Evolutionary conservation across 306 rosid genomes (phyloP), one percentile per base, ranked within the genome.

Genomic region (Quercus cerris): DNA sequence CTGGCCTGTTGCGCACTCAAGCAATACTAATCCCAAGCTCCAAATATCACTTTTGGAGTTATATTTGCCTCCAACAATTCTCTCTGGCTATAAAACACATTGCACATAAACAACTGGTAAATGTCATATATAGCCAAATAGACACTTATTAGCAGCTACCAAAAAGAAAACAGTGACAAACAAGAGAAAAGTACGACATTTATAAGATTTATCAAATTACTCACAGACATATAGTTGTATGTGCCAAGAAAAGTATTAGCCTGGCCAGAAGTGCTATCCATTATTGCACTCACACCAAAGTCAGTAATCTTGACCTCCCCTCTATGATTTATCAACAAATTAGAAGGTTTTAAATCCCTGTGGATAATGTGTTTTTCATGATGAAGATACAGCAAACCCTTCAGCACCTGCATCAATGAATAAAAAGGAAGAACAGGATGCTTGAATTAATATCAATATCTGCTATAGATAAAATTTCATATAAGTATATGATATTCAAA

Each of bases 251-350:
- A 93, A 75, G 98, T 96, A 86, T 91, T 91, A 64, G 99, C 99
- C 84, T 86, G 95, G 78, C 91, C 98, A 70, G 97, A 90, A 59
- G 99, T 96, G 88, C 85, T 96, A 71, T 88, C 92, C 99, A 93
- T 74, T 57, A 93, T 93, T 79, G 97, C 88, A 91, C 99, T 96
- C 56, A 93, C 99, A 83, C 99, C 99, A 81, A 96, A 96, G 88
- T 96, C 99, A 52, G 99, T 93, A 78, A 96, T 93, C 89, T 96
- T 96, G 68, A 96, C 97, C 86, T 96, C 98, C 71, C 99, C 99
- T 75, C 80, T 84, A 84, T 96, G 99, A 79, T 93, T 96, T 81
- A 96, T 86, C 76, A 96, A 83, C 85, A 96, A 78, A 83, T 96
- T 96, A 17, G 98, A 93, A 68, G 99, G 99, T 80, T 96, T 96